Evolutionary conservation across 192 early-diverging fungal species (phyloP), one percentile per base, ranked within the genome.

Genomic region (Umbelopsis sp.): DNA sequence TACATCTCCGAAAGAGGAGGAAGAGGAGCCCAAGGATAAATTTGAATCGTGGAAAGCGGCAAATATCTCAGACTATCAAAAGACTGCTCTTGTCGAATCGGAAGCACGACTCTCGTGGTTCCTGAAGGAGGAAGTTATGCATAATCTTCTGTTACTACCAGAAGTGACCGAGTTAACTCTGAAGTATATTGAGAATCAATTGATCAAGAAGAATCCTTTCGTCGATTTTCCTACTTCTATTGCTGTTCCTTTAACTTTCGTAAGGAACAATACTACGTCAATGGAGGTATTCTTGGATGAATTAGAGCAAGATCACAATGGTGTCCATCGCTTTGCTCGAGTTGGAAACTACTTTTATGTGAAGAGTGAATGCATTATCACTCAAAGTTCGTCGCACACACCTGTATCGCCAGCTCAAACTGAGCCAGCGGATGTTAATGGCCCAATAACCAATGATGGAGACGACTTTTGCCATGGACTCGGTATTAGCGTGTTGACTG

Each of bases 41-140:
- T 27, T n/a, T 4, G 55, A 61, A 6, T 18, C 16, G n/a, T 61
- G 55, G 55, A 61, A 35, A 33, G 5, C 4, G 2, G 11, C 55
- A 11, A 61, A 61, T 30, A 61, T 61, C 12, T 61, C 55, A 4
- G 55, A 61, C 15, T 49, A 80, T 35, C 86, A 91, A 70, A 66
- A 79, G 41, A 81, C 80, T 53, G 87, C 87, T 13, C 75, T 93
- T 22, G 64, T 73, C 0, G 83, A 87, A 50, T 85, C 85, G 2
- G 79, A 82, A 46, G 66, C 79, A 1, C 74, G 84, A 27, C 75
- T 93, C 12, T 81, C 85, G 20, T 80, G 77, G 79, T 50, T 92
- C 0, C 71, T 91, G 16, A 85, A 87, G 66, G 88, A 93, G 68
- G 91, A 93, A 77, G 81, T 91, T 35, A 88, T 93, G 78, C 86